Evolutionary conservation across 2,329 filamentous ascomycete species (phyloP).

Genomic region (Plectosphaerella cucumerina): DNA sequence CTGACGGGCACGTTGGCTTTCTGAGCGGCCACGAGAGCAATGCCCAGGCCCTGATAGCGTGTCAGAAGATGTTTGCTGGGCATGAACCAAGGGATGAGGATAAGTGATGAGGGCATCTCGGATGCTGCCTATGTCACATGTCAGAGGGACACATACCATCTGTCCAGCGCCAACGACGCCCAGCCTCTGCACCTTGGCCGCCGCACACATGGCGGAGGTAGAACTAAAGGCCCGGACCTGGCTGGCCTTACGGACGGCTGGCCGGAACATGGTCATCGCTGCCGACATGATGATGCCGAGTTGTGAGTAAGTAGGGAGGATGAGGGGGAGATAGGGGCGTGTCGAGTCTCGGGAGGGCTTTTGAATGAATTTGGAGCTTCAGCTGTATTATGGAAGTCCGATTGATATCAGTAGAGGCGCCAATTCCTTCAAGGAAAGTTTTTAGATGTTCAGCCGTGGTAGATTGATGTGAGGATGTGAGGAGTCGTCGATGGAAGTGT

Average conservation of each 20-base stretch:
- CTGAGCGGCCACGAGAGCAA: slow-evolving; percentile 88
- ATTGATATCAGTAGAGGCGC: background rate
- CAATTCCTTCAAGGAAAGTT: background rate
- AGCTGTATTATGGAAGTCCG: too few relatives aligned
- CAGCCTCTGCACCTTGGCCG: slow-evolving; percentile 72
- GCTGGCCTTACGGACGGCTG: slow-evolving; percentile 20
- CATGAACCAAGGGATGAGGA: slow-evolving; percentile 75
- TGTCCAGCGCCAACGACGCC: slow-evolving; percentile 94
- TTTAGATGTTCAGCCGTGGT: background rate
- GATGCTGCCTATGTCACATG: slow-evolving; percentile 59
- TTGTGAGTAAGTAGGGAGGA: background rate
- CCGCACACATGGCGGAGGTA: slow-evolving; percentile 53
- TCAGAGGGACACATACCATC: slow-evolving; percentile 62
- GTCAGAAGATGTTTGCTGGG: slow-evolving; percentile 38
- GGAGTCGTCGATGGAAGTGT: slow-evolving; percentile 6
- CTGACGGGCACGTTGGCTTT: slow-evolving; percentile 80
- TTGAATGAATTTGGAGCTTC: too few relatives aligned
- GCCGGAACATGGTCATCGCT: slow-evolving; percentile 9
- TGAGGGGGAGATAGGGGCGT: background rate
- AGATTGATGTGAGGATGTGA: slow-evolving; percentile 6
- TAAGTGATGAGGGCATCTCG: slow-evolving; percentile 96
- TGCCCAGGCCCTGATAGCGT: slow-evolving; percentile 73
- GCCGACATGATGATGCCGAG: slow-evolving; percentile 7
- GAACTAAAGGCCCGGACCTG: slow-evolving; percentile 65
- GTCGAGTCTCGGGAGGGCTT: background rate